Conservation (phyloP, 306 rosid genomes). For the Prunus kanzakura region DNA sequence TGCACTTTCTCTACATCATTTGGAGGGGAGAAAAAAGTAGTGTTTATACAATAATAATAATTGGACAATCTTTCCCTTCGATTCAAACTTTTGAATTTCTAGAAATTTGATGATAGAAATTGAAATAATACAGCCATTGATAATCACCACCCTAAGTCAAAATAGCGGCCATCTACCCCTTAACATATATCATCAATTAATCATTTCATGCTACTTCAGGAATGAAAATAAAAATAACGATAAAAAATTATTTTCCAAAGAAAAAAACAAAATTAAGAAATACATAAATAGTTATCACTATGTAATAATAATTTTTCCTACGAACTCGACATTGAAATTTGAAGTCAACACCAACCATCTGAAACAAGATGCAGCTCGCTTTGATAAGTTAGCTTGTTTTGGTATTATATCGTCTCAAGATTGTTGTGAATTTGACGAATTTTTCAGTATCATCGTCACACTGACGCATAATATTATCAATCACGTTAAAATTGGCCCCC, state of each 20-base stretch:
- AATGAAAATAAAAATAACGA: no score
- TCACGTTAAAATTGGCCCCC: not conserved
- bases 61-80: not conserved
- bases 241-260: no score
- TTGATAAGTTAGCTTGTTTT: not conserved
- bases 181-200: no score
- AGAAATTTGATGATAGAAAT: not conserved
- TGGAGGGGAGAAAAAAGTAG: not conserved
- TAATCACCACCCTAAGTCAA: not conserved
- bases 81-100: not conserved
- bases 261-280: no score
- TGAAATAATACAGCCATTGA: not conserved
- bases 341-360: not conserved
- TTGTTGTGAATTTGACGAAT: not conserved
- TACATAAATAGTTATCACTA: not conserved
- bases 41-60: no score
- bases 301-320: no score
- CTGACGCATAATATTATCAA: rapidly evolving
- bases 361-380: not conserved
- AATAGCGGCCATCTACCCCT: not conserved
- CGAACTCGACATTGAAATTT: not conserved
- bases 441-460: no score
- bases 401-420: not conserved
- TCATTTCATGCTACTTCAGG: no score
- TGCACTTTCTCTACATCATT: not conserved